These are phyloP conservation scores for Cephaloascus fragrans DNA, from an alignment of 805 yeast genomes.

Conservation along the genomic window DNA sequence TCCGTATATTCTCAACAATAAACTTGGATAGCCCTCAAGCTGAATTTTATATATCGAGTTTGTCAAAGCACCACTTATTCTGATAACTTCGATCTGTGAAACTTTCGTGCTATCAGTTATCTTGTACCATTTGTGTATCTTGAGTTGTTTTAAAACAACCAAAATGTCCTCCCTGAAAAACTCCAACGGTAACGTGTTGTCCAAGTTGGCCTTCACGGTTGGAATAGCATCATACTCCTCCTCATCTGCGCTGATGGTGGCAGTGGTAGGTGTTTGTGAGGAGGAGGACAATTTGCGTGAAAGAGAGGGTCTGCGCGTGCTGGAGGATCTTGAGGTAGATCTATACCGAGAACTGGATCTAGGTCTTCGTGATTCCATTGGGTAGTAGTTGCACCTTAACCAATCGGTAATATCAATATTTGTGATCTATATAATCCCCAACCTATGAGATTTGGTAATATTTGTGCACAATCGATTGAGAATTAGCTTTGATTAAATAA, in stretches of 20 bases:
- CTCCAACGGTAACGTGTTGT: slow-evolving; percentile 70
- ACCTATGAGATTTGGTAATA: too few species aligned
- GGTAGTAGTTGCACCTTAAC: not conserved
- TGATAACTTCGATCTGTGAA: slow-evolving; percentile 38
- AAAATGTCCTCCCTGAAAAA: slow-evolving; percentile 78
- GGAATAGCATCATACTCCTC: slow-evolving; percentile 33
- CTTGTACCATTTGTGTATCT: slow-evolving; percentile 73
- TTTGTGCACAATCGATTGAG: too few species aligned
- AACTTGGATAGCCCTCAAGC: slow-evolving; percentile 45
- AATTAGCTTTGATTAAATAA: too few species aligned
- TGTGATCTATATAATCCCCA: too few species aligned
- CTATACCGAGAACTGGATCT: slow-evolving; percentile 29
- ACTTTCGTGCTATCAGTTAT: slow-evolving; percentile 29
- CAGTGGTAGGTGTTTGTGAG: too few species aligned
- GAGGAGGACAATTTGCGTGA: slow-evolving; percentile 21
- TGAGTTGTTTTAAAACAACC: slow-evolving; percentile 49
- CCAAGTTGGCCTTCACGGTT: slow-evolving; percentile 51
- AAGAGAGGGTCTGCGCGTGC: slow-evolving; percentile 20
- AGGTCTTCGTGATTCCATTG: slow-evolving; percentile 7
- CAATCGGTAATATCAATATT: too few species aligned
- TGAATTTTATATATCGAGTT: slow-evolving; percentile 78
- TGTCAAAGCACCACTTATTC: slow-evolving; percentile 90
- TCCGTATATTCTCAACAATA: slow-evolving; percentile 80
- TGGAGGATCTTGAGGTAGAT: slow-evolving; percentile 22
- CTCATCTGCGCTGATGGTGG: too few species aligned